Evolutionary conservation across 768 basidiomycete genomes (phyloP), one percentile per base, ranked within the genome.

Genomic region (Lentinus brumalis): DNA sequence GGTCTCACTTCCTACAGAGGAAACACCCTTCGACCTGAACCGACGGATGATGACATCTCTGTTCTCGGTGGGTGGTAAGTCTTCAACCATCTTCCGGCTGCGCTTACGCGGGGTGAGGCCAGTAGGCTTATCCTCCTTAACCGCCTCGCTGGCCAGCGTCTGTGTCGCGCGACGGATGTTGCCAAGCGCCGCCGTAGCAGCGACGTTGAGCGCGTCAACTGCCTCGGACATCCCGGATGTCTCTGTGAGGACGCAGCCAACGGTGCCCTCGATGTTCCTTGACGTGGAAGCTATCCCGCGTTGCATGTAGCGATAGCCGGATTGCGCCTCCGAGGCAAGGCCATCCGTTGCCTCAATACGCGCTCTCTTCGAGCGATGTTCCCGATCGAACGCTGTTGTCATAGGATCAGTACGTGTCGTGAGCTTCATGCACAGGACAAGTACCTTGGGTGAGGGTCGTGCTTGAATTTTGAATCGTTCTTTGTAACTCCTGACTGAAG

Each of bases 81-180:
- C 74, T 63, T 89, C 88, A 6, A 79, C 78, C 61, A 87, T 87
- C 61, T 87, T 77, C 86, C 89, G 89, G 32, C 74, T 73, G 35
- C 89, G 86, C 77, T 91, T 93, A 49, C 83, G 84, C 39, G 93
- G 93, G 3, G 92, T 94, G 56, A 75, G 75, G 5, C 92, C 92
- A 14, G 87, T 91, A 1, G 89, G 75, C 21, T 75, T 69, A 67
- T 94, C 92, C 56, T 85, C 84, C 57, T 76, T 81, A 8, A 82
- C 77, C 9, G 86, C 91, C 57, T 86, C 78, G 31, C 85, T 81
- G 7, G 79, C 70, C 21, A 93, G 74, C 14, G 77, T 73, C 32
- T 80, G 76, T 2, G 81, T 81, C 1, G 82, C 81, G 21, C 79
- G 75, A 46, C 82, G 81, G 21, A 90, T 71, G 5, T 77, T 71